Evolutionary conservation across 129 eudicot species (phyloP).

Genomic region (Artemisia annua): DNA sequence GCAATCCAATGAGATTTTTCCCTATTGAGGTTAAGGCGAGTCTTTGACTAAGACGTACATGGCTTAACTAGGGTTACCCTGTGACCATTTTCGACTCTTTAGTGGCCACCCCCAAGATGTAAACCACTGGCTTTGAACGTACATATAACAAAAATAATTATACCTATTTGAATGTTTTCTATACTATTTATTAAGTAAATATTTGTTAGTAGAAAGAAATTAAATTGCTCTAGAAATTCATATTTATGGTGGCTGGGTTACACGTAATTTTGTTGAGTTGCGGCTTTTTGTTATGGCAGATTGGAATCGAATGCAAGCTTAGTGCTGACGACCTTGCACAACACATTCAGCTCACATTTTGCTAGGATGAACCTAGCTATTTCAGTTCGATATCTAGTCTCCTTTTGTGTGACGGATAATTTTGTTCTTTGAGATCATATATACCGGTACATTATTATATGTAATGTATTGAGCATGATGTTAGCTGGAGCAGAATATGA

Average conservation of each 20-base stretch:
- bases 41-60: too few relatives aligned
- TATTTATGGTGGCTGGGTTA: too few relatives aligned
- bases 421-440: conserved; percentile 29
- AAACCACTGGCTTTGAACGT: too few relatives aligned
- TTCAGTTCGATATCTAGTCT: conserved; percentile 2
- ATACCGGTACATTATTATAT: conserved; percentile 8
- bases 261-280: not conserved
- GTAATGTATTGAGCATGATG: not conserved
- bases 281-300: conserved; percentile 46
- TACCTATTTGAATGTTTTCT: too few relatives aligned
- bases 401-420: not conserved
- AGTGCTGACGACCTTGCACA: conserved; percentile 95
- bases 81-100: too few relatives aligned
- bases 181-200: too few relatives aligned
- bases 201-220: not conserved
- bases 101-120: too few relatives aligned
- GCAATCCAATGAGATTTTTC: not conserved
- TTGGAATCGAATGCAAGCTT: conserved; percentile 94
- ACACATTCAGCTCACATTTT: conserved; percentile 85
- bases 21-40: too few relatives aligned
- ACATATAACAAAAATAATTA: too few relatives aligned
- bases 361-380: conserved; percentile 32
- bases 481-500: not conserved
- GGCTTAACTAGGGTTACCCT: too few relatives aligned
- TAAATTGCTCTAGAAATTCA: too few relatives aligned